phyloP scores from a whole-genome alignment of 306 rosid species.

The Trifolium pratense region DNA sequence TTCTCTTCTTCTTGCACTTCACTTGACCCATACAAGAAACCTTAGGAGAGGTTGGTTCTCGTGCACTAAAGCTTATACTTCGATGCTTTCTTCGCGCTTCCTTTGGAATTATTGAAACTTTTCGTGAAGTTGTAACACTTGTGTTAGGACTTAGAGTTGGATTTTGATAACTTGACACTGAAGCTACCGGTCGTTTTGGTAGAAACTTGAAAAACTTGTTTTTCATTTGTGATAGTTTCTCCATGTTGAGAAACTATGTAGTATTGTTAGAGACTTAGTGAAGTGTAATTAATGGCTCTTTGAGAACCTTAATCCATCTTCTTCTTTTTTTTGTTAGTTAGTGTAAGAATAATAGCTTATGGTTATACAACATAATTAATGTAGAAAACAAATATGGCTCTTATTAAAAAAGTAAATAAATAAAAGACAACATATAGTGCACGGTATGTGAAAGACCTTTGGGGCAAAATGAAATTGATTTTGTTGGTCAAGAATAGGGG shows the following conservation, averaged over 20 bases:
- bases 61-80: conserved; percentile 36
- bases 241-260: not conserved
- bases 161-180: not conserved
- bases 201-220: not conserved
- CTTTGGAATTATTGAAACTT: conserved; percentile 40
- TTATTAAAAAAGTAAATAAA: too few species aligned
- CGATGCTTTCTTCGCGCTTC: conserved; percentile 46
- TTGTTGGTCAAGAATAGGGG: not conserved
- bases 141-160: not conserved
- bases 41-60: conserved; percentile 54
- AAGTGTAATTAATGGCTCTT: not conserved
- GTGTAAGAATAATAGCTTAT: too few species aligned
- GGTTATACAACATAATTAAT: not conserved
- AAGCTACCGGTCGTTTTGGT: not conserved
- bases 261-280: not conserved
- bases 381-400: not conserved
- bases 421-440: not conserved
- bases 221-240: not conserved
- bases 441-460: not conserved
- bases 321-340: not conserved
- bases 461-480: not conserved
- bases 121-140: not conserved
- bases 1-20: conserved; percentile 34
- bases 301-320: not conserved
- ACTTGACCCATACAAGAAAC: conserved; percentile 60